Conservation (phyloP, 441 rosid species). For the Pelargonium citronellum region DNA sequence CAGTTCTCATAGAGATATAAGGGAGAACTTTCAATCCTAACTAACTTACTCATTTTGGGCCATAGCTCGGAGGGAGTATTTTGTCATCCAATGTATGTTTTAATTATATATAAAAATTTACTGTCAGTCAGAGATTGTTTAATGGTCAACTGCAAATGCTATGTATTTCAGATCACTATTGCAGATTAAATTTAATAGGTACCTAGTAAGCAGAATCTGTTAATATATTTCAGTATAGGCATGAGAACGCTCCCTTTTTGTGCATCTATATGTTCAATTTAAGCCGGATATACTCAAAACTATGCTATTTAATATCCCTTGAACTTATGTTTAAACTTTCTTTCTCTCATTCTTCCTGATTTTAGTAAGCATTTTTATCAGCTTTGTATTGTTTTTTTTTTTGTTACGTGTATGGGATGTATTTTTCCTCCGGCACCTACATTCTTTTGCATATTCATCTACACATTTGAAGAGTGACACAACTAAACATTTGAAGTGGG, state of each 20-base stretch:
- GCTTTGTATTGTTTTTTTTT: no score
- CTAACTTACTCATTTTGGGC: no score
- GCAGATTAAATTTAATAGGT: background rate
- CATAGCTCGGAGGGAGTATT: no score
- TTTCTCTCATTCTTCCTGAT: background rate
- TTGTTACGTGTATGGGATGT: no score
- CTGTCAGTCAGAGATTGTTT: background rate
- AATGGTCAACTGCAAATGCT: background rate
- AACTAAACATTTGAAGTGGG: no score
- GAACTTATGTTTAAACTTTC: background rate
- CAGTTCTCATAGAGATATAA: no score
- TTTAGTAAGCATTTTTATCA: background rate
- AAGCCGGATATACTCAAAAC: background rate
- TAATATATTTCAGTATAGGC: background rate
- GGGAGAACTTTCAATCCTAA: no score
- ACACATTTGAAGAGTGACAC: background rate
- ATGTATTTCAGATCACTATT: background rate
- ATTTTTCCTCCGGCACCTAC: no score
- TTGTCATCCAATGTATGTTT: no score
- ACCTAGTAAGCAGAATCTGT: background rate
- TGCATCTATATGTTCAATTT: background rate
- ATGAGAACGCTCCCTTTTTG: background rate
- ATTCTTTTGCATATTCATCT: background rate
- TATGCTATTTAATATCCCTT: background rate
- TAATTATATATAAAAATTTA: background rate